phyloP scores from a whole-genome alignment of 2,329 filamentous ascomycete species.

The Claviceps sp. region DNA sequence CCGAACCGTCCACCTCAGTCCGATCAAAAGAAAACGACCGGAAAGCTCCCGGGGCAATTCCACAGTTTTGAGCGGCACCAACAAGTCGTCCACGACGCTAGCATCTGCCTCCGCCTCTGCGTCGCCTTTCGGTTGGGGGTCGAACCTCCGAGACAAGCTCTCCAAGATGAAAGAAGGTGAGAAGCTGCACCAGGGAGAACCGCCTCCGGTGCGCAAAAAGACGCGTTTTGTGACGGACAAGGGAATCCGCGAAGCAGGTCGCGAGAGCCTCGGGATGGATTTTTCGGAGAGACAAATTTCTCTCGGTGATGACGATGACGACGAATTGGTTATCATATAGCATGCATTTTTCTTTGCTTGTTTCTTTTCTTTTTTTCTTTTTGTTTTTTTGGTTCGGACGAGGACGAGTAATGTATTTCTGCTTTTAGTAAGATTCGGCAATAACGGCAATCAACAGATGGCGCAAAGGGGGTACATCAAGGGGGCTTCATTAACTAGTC shows the following conservation, averaged over 20 bases:
- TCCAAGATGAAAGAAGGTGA: conserved; percentile 49
- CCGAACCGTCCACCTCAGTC: conserved; percentile 40
- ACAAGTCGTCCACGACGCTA: conserved; percentile 9
- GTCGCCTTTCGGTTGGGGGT: conserved; percentile 41
- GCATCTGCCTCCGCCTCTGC: background rate
- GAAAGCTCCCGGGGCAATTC: conserved; percentile 29
- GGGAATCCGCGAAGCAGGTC: conserved; percentile 63
- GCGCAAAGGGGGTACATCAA: too few species aligned
- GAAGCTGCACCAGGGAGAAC: conserved; percentile 24
- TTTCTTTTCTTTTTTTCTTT: background rate
- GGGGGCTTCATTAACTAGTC: too few species aligned
- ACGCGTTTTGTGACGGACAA: conserved; percentile 69
- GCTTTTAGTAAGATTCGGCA: background rate
- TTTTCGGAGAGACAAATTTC: conserved; percentile 21
- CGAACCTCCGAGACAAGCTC: conserved; percentile 40
- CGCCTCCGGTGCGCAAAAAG: conserved; percentile 49
- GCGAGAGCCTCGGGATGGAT: conserved; percentile 55
- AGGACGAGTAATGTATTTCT: too few species aligned
- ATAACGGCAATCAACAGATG: too few species aligned
- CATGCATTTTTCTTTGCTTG: conserved; percentile 4
- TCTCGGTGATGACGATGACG: conserved; percentile 33
- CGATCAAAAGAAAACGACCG: conserved; percentile 48
- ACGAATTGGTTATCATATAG: conserved; percentile 37
- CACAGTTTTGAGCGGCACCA: conserved; percentile 11
- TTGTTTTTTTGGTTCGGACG: background rate